These are phyloP conservation scores for Calonectria pseudoturangicola DNA, from an alignment of 2,329 filamentous ascomycete species.

Conservation along the genomic window DNA sequence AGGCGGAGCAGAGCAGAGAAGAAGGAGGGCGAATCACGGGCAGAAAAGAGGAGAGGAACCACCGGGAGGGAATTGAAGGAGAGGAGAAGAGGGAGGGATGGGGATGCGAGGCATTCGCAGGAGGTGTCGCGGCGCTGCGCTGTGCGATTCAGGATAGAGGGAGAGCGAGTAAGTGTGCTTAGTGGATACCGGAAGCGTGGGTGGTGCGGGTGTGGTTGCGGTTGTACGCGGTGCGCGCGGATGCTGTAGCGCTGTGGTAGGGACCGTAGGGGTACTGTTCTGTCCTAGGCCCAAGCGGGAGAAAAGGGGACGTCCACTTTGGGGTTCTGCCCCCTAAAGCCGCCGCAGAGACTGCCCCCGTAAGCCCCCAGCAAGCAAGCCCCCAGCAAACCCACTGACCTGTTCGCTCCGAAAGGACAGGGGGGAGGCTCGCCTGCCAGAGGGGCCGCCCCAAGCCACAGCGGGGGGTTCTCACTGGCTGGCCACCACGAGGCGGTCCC, in stretches of 20 bases:
- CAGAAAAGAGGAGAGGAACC: constrained; percentile 14
- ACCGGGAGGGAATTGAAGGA: constrained; percentile 37
- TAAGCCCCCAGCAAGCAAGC: not conserved
- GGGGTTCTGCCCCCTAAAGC: constrained; percentile 34
- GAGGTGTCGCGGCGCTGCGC: constrained; percentile 46
- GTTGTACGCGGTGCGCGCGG: constrained; percentile 40
- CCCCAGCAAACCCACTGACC: constrained; percentile 23
- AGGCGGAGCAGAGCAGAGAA: constrained; percentile 31
- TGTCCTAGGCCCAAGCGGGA: constrained; percentile 37
- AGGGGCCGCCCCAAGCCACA: constrained; percentile 47
- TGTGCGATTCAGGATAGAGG: constrained; percentile 43
- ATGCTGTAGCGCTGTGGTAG: constrained; percentile 36
- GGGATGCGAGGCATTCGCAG: constrained; percentile 41
- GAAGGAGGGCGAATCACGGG: constrained; percentile 34
- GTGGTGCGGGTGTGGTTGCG: constrained; percentile 43
- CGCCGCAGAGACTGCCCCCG: constrained; percentile 17
- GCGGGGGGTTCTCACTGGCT: constrained; percentile 45
- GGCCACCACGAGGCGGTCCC: constrained; percentile 34
- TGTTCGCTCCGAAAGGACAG: constrained; percentile 22
- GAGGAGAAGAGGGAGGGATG: constrained; percentile 44
- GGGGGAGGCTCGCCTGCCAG: constrained; percentile 19
- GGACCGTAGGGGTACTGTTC: constrained; percentile 29
- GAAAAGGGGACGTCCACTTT: constrained; percentile 39
- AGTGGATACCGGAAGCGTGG: constrained; percentile 34
- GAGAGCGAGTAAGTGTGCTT: constrained; percentile 36